Evolutionary conservation across 2,329 filamentous ascomycete genomes (phyloP).

Genomic region (Fusarium sarcochroum): DNA sequence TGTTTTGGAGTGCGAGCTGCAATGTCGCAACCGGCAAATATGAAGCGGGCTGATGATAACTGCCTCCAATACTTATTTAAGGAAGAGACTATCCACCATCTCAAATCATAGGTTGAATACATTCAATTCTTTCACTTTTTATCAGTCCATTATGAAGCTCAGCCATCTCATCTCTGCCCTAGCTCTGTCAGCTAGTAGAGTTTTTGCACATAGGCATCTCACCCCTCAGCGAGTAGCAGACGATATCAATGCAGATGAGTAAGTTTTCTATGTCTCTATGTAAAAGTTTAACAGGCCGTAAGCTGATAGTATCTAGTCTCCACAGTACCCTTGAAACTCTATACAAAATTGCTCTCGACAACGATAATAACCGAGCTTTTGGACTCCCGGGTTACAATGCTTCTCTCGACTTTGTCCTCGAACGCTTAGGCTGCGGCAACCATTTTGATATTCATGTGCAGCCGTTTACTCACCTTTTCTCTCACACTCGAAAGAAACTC

Average conservation of each 20-base stretch:
- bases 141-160: conserved; percentile 11
- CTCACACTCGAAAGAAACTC: conserved; percentile 8
- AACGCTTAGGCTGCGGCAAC: not conserved
- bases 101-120: too few species aligned
- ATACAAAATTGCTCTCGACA: conserved; percentile 25
- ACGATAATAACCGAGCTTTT: conserved; percentile 25
- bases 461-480: conserved; percentile 31
- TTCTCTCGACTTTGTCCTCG: conserved; percentile 26
- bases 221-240: conserved; percentile 20
- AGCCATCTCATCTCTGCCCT: not conserved
- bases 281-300: rapidly evolving
- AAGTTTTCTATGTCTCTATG: not conserved
- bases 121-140: not conserved
- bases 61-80: too few species aligned
- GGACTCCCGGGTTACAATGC: conserved; percentile 33
- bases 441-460: conserved; percentile 23
- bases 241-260: conserved; percentile 27
- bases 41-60: not conserved
- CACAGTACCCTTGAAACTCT: conserved; percentile 6
- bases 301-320: conserved; percentile 6
- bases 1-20: not conserved
- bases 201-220: conserved; percentile 6
- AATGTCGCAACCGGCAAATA: not conserved
- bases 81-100: too few species aligned
- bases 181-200: not conserved